Conservation (phyloP, 1,139 yeast genomes). For the Saccharomyces pastorianus region DNA sequence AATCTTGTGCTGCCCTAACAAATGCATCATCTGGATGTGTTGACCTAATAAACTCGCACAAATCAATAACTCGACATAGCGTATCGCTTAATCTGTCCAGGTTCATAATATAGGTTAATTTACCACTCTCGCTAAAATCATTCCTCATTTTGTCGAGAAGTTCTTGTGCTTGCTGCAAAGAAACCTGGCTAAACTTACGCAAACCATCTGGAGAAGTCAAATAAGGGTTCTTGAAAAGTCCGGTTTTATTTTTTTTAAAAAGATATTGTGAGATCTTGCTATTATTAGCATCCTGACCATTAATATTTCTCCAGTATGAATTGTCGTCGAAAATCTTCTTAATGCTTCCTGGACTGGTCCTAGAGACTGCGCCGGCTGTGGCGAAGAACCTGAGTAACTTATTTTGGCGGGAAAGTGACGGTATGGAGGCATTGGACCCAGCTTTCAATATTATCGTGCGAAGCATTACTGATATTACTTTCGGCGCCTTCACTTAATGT, state of each 20-base stretch:
- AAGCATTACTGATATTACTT: neutral
- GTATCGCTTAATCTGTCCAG: constrained; percentile 83
- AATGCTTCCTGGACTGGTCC: neutral
- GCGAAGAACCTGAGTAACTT: neutral
- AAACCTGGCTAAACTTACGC: constrained; percentile 53
- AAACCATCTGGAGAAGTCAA: constrained; percentile 66
- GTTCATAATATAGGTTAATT: constrained; percentile 49
- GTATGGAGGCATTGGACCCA: constrained; percentile 17
- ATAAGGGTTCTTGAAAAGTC: constrained; percentile 67
- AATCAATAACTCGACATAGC: constrained; percentile 85
- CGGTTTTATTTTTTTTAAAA: constrained; percentile 34
- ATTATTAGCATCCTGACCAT: constrained; percentile 6
- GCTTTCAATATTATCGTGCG: constrained; percentile 5
- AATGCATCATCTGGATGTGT: constrained; percentile 72
- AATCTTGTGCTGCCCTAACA: constrained; percentile 74
- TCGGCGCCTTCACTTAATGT: neutral
- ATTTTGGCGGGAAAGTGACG: neutral
- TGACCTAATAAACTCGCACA: constrained; percentile 86
- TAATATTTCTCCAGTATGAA: constrained; percentile 16
- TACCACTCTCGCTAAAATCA: constrained; percentile 42
- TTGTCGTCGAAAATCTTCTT: constrained; percentile 18
- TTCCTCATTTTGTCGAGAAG: constrained; percentile 49
- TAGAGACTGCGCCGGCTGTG: neutral
- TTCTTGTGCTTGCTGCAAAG: constrained; percentile 54
- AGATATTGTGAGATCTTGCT: neutral